Conservation (phyloP, 257 asterid species). For the Solanum virginianum region DNA sequence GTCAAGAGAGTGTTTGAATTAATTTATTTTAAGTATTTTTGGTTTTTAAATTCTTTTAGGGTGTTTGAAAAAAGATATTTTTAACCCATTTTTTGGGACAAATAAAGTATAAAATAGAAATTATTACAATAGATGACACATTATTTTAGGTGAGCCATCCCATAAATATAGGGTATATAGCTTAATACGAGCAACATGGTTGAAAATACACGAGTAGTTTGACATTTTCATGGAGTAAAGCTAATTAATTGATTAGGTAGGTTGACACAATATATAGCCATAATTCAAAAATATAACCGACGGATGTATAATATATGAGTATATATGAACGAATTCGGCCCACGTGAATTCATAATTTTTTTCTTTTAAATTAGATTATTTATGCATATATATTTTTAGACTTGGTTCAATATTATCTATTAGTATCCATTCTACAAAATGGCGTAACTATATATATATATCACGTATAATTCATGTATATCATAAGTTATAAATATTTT, state of each 20-base stretch:
- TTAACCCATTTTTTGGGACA: too few species aligned
- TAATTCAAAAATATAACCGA: neutral
- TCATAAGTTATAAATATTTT: too few species aligned
- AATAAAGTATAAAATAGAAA: too few species aligned
- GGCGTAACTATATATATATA: too few species aligned
- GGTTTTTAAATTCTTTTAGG: too few species aligned
- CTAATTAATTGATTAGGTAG: neutral
- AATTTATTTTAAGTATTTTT: too few species aligned
- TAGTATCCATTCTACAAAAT: too few species aligned
- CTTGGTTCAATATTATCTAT: neutral
- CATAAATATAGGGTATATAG: neutral
- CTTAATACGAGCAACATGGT: neutral
- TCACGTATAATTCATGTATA: too few species aligned
- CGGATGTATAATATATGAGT: neutral
- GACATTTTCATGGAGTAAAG: neutral
- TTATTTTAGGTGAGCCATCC: neutral
- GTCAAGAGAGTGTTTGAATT: neutral
- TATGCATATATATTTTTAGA: neutral
- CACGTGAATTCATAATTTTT: neutral
- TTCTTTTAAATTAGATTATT: neutral
- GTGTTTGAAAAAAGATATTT: too few species aligned
- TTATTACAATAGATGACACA: neutral
- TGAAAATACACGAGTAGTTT: neutral
- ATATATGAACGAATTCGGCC: neutral
- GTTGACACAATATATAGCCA: too few species aligned